Evolutionary conservation across 495 filamentous ascomycete species (phyloP), one percentile per base, ranked within the genome.

Genomic region (Neurospora sp.): DNA sequence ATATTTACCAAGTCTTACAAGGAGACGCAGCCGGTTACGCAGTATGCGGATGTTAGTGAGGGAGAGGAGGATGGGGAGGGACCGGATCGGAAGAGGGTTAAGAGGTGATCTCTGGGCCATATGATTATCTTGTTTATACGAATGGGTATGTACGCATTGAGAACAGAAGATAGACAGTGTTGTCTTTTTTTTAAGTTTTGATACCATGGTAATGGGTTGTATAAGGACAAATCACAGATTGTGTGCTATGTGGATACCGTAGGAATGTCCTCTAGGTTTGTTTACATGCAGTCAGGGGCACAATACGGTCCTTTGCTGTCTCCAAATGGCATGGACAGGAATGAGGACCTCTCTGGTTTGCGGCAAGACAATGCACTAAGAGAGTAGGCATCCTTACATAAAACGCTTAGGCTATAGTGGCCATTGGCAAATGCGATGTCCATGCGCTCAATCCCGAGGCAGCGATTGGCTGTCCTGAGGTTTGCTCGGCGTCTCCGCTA

Each of bases 1-100:
- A 87, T 96, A 74, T 99, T 98, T 79, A 99, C 96, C 35, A 91
- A 90, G 74, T 96, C 94, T 12, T 99, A 94, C 91, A 91, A 91
- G 78, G 86, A 91, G 73, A 99, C 95, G 31, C 96, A 99, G 84
- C 96, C 96, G 4, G 92, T 92, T 71, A 92, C 96, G 38, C 91
- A 97, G 48, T 99, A 96, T 84, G 91, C 93, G 10, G 93, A 97
- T 31, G 71, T 96, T n/a, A 97, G 94, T 81, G 95, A 97, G 74
- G 91, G 86, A 46, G 91, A 93, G 40, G 91, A 93, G 40, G 85
- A 87, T 69, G 87, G 84, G 40, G 85, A 87, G 69, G 87, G 84
- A 1, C 88, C 87, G 5, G 87, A 91, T 8, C 91, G 88, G 85
- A 94, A 94, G 83, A 91, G 84, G 76, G 78, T 85, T 1, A 90